Conservation (phyloP, 2,329 filamentous ascomycete species). For the Xylariaceae sp. region DNA sequence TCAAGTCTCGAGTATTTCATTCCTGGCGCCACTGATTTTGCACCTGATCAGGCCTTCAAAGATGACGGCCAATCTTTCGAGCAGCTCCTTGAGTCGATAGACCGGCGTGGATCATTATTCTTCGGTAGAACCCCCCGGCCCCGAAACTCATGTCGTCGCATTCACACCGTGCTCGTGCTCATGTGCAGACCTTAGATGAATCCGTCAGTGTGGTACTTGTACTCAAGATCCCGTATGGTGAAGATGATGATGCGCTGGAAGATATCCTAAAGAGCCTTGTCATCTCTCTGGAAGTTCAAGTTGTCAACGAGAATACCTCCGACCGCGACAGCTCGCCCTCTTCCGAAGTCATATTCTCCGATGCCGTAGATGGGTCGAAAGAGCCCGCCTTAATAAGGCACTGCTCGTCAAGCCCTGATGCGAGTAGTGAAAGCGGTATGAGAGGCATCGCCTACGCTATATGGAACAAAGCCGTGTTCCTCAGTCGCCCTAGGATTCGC, state of each 20-base stretch:
- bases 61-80: conserved; percentile 39
- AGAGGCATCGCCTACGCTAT: conserved; percentile 46
- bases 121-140: conserved; percentile 52
- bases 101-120: conserved; percentile 60
- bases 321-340: conserved; percentile 45
- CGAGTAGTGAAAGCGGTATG: conserved; percentile 21
- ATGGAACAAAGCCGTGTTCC: conserved; percentile 57
- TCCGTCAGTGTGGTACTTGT: conserved; percentile 63
- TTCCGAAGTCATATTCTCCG: conserved; percentile 57
- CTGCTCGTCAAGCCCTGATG: conserved; percentile 31
- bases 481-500: conserved; percentile 56
- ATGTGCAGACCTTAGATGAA: conserved; percentile 61
- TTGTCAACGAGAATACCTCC: conserved; percentile 51
- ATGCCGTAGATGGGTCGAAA: conserved; percentile 44
- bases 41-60: conserved; percentile 48
- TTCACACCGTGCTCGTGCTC: conserved; percentile 47
- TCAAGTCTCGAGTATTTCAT: conserved; percentile 58
- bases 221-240: conserved; percentile 57
- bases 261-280: conserved; percentile 58
- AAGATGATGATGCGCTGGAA: conserved; percentile 48
- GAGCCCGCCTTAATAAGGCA: conserved; percentile 49
- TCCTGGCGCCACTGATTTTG: conserved; percentile 50
- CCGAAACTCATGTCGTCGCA: conserved; percentile 26
- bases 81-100: conserved; percentile 51
- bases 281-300: conserved; percentile 61